Evolutionary conservation across 257 asterid species (phyloP), one percentile per base, ranked within the genome.

Genomic region (Nicotiana obtusifolia): DNA sequence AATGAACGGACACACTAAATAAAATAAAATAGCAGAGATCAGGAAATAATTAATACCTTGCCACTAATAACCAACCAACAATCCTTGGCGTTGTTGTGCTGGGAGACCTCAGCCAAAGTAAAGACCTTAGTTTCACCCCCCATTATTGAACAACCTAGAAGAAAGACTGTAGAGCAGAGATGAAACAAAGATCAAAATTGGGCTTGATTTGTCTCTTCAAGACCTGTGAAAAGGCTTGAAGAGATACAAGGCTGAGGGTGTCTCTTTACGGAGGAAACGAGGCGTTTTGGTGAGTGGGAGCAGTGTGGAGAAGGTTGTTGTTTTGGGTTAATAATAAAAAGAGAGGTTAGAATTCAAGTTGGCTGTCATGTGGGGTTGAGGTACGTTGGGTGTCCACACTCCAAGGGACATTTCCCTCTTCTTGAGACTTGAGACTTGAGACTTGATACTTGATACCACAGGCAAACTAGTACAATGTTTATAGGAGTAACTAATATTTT

Each of bases 41-140:
- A 24, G 24, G 81, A 5, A 59, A 44, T 53, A 7, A 78, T 73
- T 53, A 5, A 75, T 67, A 93, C 97, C 97, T 92, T 92, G 86
- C 97, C 97, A 35, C 35, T 81, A 77, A 93, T 93, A 68, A 91
- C 7, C 79, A 95, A 90, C 99, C 97, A 95, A 76, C 97, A 93
- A 78, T 95, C 99, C 89, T 91, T 92, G 80, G 84, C 65, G 85
- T 86, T 85, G 90, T 86, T 92, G 92, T 95, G 99, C 87, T 90
- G 86, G 37, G 97, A 88, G 76, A 93, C 90, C 90, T 95, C 93
- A 15, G 93, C 91, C 87, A 95, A 83, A 76, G 90, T 89, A 76
- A 64, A 91, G 37, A 90, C 87, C 80, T 88, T 92, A 57, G 64
- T 77, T 37, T 82, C 85, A 54, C 82, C 57, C 16, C 93, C 94